Percentiles rank a stretch among this genome's conserved stretches.
Conservation (phyloP, 176 grass and related monocot genomes). For the Neostapfia colusana region DNA sequence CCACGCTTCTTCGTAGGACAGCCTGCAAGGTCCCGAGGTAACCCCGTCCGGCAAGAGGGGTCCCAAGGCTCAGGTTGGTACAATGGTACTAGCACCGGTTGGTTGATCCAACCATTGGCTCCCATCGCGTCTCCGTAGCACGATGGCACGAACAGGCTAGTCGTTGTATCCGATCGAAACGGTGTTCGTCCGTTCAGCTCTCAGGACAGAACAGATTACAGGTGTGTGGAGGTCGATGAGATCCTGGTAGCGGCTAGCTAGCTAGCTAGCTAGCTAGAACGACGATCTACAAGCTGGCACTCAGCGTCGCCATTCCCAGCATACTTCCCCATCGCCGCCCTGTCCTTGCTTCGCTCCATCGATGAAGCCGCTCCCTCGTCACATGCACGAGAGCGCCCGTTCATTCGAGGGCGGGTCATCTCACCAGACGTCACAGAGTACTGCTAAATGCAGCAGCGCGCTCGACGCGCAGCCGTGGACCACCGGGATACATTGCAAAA, state of each 20-base stretch:
- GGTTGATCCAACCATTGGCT: not conserved
- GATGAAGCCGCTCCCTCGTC: constrained; percentile 35
- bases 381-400: constrained; percentile 12
- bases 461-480: constrained; percentile 18
- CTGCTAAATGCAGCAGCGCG: not conserved
- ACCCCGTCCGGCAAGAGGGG: not conserved
- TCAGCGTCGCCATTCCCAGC: constrained; percentile 17
- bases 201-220: not conserved
- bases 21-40: not conserved
- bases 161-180: not conserved
- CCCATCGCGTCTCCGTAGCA: not conserved
- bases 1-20: not conserved
- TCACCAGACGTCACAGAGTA: not conserved
- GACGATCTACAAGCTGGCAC: constrained; percentile 8
- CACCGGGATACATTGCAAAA: constrained; percentile 14
- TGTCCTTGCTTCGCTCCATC: constrained; percentile 39
- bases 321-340: constrained; percentile 12
- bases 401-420: not conserved
- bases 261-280: too few relatives aligned
- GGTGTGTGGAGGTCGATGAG: not conserved
- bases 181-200: not conserved
- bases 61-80: not conserved
- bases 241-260: not conserved
- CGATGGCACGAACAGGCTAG: not conserved
- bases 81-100: not conserved